Evolutionary conservation across 345 rosid genomes (phyloP).

Genomic region (Eucalyptus leucophloia): DNA sequence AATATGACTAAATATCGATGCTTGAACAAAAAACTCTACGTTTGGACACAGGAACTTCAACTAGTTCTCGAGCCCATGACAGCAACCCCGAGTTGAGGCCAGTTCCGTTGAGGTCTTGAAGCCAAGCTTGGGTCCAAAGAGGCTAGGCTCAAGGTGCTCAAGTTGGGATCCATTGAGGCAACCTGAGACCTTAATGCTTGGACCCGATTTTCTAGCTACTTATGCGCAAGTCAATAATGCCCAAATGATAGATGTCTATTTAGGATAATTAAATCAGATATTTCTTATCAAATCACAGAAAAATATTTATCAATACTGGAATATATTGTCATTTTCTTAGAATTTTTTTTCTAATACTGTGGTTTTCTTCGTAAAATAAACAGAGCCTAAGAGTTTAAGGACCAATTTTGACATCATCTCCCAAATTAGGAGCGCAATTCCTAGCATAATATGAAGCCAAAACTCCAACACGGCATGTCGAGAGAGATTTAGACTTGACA

Average conservation of each 20-base stretch:
- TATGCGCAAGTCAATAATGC: neutral
- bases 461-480: neutral
- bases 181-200: rapidly evolving
- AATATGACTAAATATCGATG: too few species aligned
- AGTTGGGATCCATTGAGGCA: neutral
- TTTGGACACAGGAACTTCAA: rapidly evolving
- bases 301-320: neutral
- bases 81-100: rapidly evolving
- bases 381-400: neutral
- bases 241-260: too few species aligned
- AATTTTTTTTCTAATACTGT: rapidly evolving
- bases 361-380: too few species aligned
- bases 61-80: neutral
- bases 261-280: neutral
- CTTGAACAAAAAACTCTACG: neutral
- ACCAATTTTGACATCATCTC: neutral
- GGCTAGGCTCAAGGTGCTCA: neutral
- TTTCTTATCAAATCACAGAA: neutral
- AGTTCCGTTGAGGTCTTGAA: neutral
- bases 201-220: neutral
- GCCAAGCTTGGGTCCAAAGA: neutral
- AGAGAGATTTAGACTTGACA: neutral
- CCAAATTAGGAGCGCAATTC: neutral
- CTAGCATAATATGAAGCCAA: neutral
- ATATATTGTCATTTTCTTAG: too few species aligned